phyloP scores from a whole-genome alignment of 768 basidiomycete genomes.

The Russula virescens region DNA sequence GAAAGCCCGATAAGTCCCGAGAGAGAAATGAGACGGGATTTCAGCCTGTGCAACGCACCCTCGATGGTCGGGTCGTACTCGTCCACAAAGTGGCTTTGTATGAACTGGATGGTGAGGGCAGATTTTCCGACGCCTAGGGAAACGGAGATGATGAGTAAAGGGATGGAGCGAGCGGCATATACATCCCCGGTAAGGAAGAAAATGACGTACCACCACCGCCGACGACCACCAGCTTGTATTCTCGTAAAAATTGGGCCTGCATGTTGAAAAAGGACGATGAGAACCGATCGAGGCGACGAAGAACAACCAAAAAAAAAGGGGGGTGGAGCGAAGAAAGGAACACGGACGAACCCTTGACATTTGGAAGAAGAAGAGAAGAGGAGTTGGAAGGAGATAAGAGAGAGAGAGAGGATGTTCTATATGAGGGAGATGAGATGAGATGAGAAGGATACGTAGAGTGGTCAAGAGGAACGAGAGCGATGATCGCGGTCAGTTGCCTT shows the following conservation, averaged over 20 bases:
- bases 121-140: slow-evolving; percentile 75
- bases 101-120: slow-evolving; percentile 95
- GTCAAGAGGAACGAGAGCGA: not conserved
- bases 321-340: not conserved
- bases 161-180: not conserved
- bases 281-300: too few relatives aligned
- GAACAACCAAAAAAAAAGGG: not conserved
- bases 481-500: too few relatives aligned
- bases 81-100: slow-evolving; percentile 91
- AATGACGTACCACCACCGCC: slow-evolving; percentile 82
- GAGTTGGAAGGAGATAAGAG: not conserved
- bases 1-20: not conserved
- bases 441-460: not conserved
- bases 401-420: not conserved
- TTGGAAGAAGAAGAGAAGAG: not conserved
- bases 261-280: too few relatives aligned
- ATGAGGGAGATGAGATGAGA: not conserved
- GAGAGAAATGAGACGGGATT: not conserved
- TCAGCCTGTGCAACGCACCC: slow-evolving; percentile 38
- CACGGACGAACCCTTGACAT: slow-evolving; percentile 33
- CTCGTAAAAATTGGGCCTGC: slow-evolving; percentile 85
- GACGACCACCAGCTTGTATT: slow-evolving; percentile 98
- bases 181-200: not conserved
- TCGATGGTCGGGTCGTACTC: slow-evolving; percentile 96
- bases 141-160: not conserved